Percentiles rank a stretch among this genome's conserved stretches.
Evolutionary conservation across 2,329 filamentous ascomycete genomes (phyloP).

Genomic region (Pseudocercospora vitis): DNA sequence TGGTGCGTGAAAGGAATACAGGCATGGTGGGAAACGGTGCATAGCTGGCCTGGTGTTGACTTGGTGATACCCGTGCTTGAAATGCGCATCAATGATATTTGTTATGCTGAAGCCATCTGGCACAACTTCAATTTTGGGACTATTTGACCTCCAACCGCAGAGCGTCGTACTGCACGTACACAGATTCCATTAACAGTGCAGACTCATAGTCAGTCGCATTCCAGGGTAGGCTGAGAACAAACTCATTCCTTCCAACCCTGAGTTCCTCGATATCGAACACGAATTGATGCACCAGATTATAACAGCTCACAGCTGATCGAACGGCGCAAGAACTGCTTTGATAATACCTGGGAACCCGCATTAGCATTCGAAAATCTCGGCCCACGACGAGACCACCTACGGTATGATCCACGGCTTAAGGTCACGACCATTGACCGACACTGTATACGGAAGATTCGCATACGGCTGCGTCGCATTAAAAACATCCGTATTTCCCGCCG

Average conservation of each 20-base stretch:
- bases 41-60: conserved; percentile 7
- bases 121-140: no score
- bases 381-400: conserved; percentile 42
- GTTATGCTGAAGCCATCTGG: background rate
- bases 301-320: conserved; percentile 61
- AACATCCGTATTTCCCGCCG: conserved; percentile 61
- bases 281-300: conserved; percentile 62
- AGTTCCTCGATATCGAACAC: conserved; percentile 54
- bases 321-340: conserved; percentile 62
- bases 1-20: background rate
- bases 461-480: conserved; percentile 56
- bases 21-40: background rate
- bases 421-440: conserved; percentile 49
- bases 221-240: conserved; percentile 59
- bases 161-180: conserved; percentile 68
- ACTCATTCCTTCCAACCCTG: conserved; percentile 54
- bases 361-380: background rate
- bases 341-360: conserved; percentile 45
- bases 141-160: conserved; percentile 58
- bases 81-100: conserved; percentile 7
- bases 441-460: conserved; percentile 55
- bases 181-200: conserved; percentile 54
- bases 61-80: conserved; percentile 10
- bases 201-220: conserved; percentile 61
- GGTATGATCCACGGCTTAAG: conserved; percentile 58